phyloP scores from a whole-genome alignment of 2,329 filamentous ascomycete genomes.

The Scedosporium dehoogii region DNA sequence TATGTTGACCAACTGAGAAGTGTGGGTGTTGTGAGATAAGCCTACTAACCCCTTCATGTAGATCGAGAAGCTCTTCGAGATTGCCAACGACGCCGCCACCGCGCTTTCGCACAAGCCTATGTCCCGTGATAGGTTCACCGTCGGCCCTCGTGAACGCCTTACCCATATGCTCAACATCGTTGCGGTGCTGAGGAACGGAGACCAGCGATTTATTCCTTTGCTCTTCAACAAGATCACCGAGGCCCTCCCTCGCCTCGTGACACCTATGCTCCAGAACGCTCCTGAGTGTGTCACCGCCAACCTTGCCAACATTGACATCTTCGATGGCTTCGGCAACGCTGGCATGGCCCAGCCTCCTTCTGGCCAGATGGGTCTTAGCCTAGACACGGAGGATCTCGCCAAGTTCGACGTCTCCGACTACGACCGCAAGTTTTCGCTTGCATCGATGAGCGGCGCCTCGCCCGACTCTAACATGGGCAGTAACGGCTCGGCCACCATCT shows the following conservation, averaged over 20 bases:
- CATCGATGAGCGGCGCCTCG: constrained; percentile 22
- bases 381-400: constrained; percentile 37
- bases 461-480: constrained; percentile 22
- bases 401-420: constrained; percentile 34
- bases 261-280: constrained; percentile 48
- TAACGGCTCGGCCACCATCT: constrained; percentile 17
- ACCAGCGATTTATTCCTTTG: constrained; percentile 67
- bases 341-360: constrained; percentile 46
- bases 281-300: constrained; percentile 37
- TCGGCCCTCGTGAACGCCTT: constrained; percentile 64
- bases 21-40: too few species aligned
- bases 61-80: constrained; percentile 74
- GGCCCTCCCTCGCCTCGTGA: constrained; percentile 51
- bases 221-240: constrained; percentile 69
- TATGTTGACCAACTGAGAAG: constrained; percentile 27
- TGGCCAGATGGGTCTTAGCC: constrained; percentile 27
- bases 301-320: constrained; percentile 49
- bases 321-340: constrained; percentile 55
- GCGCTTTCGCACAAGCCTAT: constrained; percentile 52
- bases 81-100: constrained; percentile 39
- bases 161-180: constrained; percentile 59
- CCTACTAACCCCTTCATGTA: constrained; percentile 16
- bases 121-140: constrained; percentile 50
- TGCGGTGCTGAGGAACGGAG: constrained; percentile 61
- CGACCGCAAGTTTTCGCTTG: constrained; percentile 25